Conservation (phyloP, 345 rosid genomes). For the Ricinus communis region DNA sequence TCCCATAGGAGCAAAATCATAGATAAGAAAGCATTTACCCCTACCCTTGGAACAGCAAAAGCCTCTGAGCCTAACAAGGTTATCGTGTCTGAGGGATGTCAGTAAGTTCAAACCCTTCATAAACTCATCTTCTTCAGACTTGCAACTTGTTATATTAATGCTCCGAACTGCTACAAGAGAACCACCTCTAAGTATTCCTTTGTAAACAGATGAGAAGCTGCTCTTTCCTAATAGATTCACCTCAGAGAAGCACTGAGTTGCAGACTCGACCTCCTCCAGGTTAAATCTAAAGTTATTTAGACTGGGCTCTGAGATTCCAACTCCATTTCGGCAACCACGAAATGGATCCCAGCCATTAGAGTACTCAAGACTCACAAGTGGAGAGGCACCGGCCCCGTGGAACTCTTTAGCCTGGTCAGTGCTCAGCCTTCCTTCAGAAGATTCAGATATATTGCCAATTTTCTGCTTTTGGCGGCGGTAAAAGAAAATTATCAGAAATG, state of each 20-base stretch:
- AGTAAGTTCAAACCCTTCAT: slow-evolving; percentile 68
- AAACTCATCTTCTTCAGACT: slow-evolving; percentile 81
- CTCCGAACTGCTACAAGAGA: slow-evolving; percentile 74
- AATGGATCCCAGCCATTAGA: slow-evolving; percentile 76
- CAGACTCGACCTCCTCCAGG: slow-evolving; percentile 87
- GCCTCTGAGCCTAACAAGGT: slow-evolving; percentile 72
- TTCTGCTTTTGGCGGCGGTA: slow-evolving; percentile 73
- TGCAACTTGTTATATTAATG: slow-evolving; percentile 80
- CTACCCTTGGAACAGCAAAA: slow-evolving; percentile 85
- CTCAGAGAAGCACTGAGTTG: slow-evolving; percentile 87
- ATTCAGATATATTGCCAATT: slow-evolving; percentile 55
- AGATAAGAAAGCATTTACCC: slow-evolving; percentile 83
- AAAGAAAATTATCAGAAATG: slow-evolving; percentile 43
- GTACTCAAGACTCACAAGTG: slow-evolving; percentile 70
- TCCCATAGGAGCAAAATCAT: slow-evolving; percentile 77
- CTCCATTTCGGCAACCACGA: slow-evolving; percentile 45
- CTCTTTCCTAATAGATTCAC: slow-evolving; percentile 59
- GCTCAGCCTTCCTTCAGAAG: slow-evolving; percentile 54
- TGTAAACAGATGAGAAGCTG: slow-evolving; percentile 74
- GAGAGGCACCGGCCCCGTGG: slow-evolving; percentile 61
- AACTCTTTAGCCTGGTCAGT: slow-evolving; percentile 58
- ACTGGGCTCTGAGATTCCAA: slow-evolving; percentile 47
- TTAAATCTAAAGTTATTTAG: slow-evolving; percentile 59
- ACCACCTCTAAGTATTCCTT: slow-evolving; percentile 74
- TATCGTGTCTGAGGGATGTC: slow-evolving; percentile 69